Evolutionary conservation across 2,329 filamentous ascomycete species (phyloP).

Genomic region (Colletotrichum sp.): DNA sequence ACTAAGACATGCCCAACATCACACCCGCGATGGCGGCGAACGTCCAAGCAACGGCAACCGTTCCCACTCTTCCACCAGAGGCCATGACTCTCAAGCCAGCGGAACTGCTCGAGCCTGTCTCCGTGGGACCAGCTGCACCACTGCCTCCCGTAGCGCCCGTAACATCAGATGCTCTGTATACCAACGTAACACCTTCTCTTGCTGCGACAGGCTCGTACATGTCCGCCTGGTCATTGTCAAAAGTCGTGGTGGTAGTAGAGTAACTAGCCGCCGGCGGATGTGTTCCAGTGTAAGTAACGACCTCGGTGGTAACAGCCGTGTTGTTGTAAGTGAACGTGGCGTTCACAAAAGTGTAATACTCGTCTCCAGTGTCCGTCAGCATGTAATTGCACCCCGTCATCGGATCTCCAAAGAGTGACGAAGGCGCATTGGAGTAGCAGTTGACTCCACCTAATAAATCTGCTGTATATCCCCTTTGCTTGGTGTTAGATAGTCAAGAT

Average conservation of each 20-base stretch:
- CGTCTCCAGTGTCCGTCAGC: background rate
- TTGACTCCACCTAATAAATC: background rate
- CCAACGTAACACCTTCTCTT: background rate
- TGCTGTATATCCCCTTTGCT: background rate
- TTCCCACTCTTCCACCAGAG: background rate
- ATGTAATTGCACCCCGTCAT: background rate
- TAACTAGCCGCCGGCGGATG: background rate
- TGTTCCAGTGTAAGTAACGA: background rate
- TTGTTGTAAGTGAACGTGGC: constrained; percentile 10
- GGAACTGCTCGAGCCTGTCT: background rate
- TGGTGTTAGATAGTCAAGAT: background rate
- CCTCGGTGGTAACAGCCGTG: background rate
- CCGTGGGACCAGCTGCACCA: background rate
- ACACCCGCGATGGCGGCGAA: background rate
- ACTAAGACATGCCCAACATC: background rate
- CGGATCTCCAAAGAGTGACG: background rate
- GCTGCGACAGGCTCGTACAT: background rate
- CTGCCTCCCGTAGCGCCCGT: background rate
- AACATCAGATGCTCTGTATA: background rate
- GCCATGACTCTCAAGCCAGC: background rate
- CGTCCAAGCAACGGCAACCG: background rate
- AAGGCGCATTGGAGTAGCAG: background rate
- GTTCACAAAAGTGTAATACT: background rate
- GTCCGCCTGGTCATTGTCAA: background rate
- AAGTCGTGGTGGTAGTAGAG: background rate